A percentile compares a stretch with the other conserved stretches of the same genome.
phyloP scores from a whole-genome alignment of 2,329 filamentous ascomycete species.

The Grosmannia clavigera region DNA sequence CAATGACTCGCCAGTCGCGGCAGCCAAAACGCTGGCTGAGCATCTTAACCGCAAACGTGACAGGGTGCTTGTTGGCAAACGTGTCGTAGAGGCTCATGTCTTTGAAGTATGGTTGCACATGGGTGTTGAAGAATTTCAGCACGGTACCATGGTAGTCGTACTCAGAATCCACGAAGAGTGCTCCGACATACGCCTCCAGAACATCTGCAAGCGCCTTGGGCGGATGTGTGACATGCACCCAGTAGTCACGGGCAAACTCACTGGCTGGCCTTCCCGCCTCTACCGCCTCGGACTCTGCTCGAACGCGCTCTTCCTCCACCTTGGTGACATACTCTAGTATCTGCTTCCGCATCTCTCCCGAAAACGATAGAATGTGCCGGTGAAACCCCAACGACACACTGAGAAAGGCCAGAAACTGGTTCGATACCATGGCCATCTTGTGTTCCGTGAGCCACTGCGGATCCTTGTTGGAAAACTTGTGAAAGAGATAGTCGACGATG shows the following conservation, averaged over 20 bases:
- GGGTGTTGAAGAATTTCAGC: slow-evolving; percentile 60
- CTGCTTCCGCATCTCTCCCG: slow-evolving; percentile 27
- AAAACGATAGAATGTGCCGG: slow-evolving; percentile 51
- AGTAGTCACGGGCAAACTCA: slow-evolving; percentile 50
- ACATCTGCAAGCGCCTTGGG: slow-evolving; percentile 75
- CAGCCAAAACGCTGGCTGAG: slow-evolving; percentile 57
- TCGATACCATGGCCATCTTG: slow-evolving; percentile 99
- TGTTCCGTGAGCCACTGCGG: slow-evolving; percentile 97
- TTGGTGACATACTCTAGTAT: slow-evolving; percentile 44
- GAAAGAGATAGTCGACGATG: slow-evolving; percentile 72
- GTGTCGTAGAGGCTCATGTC: slow-evolving; percentile 82
- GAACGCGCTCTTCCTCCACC: slow-evolving; percentile 29
- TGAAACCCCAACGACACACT: slow-evolving; percentile 70
- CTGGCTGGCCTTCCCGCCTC: slow-evolving; percentile 20
- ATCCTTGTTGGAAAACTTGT: slow-evolving; percentile 62
- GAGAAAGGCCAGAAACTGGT: slow-evolving; percentile 79
- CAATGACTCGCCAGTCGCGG: slow-evolving; percentile 40
- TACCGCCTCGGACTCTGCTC: slow-evolving; percentile 22
- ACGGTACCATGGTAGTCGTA: slow-evolving; percentile 71
- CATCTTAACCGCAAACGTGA: slow-evolving; percentile 55
- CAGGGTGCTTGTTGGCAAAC: slow-evolving; percentile 77
- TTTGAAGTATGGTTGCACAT: slow-evolving; percentile 66
- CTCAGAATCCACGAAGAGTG: slow-evolving; percentile 77
- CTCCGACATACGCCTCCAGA: slow-evolving; percentile 78
- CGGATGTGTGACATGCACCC: slow-evolving; percentile 49